Percentiles rank a stretch among this genome's conserved stretches.
Conservation (phyloP, 495 filamentous ascomycete species). For the Chaetomium cochliodes region DNA sequence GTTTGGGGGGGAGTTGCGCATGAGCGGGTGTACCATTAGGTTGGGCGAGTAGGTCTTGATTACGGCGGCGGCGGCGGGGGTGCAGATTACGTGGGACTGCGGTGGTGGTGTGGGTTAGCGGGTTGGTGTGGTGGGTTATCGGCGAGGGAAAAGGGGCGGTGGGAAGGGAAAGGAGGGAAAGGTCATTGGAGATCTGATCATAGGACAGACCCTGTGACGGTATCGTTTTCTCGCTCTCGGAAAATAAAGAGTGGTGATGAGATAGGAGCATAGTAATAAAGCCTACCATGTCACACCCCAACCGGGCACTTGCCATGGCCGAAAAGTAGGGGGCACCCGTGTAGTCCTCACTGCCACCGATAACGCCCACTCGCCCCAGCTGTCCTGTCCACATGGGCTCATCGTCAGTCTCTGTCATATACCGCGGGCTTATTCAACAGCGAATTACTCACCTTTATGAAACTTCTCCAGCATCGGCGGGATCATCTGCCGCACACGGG, state of each 20-base stretch:
- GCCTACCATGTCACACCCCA: constrained; percentile 81
- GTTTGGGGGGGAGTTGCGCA: constrained; percentile 66
- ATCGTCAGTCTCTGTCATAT: neutral
- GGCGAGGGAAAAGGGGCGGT: constrained; percentile 1
- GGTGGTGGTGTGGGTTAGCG: constrained; percentile 2
- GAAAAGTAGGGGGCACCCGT: constrained; percentile 98
- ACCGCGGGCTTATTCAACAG: neutral
- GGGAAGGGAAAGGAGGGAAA: neutral
- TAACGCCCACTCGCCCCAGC: constrained; percentile 86
- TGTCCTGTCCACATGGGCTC: constrained; percentile 55
- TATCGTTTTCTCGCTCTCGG: neutral
- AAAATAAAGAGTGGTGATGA: neutral
- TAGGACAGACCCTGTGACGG: too few species aligned
- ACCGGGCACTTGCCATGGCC: constrained; percentile 86
- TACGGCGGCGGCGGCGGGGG: constrained; percentile 79
- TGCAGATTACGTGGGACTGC: constrained; percentile 95
- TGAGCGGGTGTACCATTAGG: constrained; percentile 95
- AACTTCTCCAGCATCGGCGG: constrained; percentile 95
- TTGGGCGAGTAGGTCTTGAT: constrained; percentile 98
- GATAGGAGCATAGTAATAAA: neutral
- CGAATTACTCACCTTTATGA: constrained; percentile 74
- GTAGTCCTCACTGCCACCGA: constrained; percentile 94
- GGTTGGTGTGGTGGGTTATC: constrained; percentile 5
- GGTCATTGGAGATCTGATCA: too few species aligned
- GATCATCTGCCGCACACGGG: constrained; percentile 83